These are phyloP conservation scores for Fusarium napiforme DNA, from an alignment of 2,329 filamentous ascomycete genomes.

Conservation along the genomic window DNA sequence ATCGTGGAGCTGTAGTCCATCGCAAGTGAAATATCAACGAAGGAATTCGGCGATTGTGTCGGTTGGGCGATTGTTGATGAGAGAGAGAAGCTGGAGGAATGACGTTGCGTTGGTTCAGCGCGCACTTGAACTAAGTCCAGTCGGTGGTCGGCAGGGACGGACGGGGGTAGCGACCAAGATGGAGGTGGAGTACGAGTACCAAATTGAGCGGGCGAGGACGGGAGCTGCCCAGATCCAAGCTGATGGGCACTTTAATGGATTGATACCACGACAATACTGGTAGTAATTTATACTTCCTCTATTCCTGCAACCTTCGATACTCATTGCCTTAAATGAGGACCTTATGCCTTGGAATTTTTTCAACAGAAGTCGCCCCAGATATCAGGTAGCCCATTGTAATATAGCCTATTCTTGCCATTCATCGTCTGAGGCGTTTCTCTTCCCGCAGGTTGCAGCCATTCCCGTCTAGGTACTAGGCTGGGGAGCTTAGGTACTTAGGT, in stretches of 20 bases:
- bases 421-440: not conserved
- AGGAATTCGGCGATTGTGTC: slow-evolving; percentile 12
- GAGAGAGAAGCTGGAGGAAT: slow-evolving; percentile 33
- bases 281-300: not conserved
- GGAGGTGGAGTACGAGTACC: slow-evolving; percentile 24
- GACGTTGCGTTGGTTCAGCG: slow-evolving; percentile 44
- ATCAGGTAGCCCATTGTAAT: not conserved
- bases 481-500: slow-evolving; percentile 6
- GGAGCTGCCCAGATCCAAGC: slow-evolving; percentile 6
- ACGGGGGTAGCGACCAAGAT: slow-evolving; percentile 23
- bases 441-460: slow-evolving; percentile 1
- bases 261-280: not conserved
- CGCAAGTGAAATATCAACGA: slow-evolving; percentile 32
- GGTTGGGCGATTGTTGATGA: slow-evolving; percentile 21
- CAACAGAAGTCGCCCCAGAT: not conserved
- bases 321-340: not conserved
- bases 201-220: slow-evolving; percentile 12
- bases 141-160: slow-evolving; percentile 37
- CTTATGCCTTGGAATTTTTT: not conserved
- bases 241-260: slow-evolving; percentile 14
- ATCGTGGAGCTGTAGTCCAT: slow-evolving; percentile 71
- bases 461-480: not conserved
- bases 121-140: slow-evolving; percentile 23
- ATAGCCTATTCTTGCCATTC: not conserved
- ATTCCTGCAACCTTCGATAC: not conserved